Evolutionary conservation across 495 filamentous ascomycete genomes (phyloP).

Genomic region (Aspergillus leporis): DNA sequence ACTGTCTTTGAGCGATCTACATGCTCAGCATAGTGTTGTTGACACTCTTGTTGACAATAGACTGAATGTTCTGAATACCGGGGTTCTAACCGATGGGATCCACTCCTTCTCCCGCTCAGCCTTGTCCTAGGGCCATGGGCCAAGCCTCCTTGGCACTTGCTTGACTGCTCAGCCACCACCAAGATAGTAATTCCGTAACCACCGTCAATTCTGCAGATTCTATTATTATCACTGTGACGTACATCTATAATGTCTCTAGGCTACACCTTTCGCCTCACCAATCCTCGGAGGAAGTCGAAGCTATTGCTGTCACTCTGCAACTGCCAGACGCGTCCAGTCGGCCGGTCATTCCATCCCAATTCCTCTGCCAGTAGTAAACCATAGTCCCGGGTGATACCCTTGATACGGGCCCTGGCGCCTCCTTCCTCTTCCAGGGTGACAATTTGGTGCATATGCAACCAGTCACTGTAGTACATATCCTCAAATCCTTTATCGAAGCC

Average conservation of each 20-base stretch:
- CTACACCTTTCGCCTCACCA: slow-evolving; percentile 75
- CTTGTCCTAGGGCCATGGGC: not conserved
- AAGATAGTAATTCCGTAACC: not conserved
- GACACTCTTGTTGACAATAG: not conserved
- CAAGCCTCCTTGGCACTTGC: slow-evolving; percentile 10
- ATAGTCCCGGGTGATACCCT: slow-evolving; percentile 87
- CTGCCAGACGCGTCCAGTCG: slow-evolving; percentile 76
- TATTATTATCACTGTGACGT: not conserved
- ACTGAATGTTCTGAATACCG: not conserved
- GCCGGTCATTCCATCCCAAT: slow-evolving; percentile 66
- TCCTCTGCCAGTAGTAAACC: slow-evolving; percentile 84
- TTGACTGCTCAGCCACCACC: not conserved
- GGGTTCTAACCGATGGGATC: not conserved
- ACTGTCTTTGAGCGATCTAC: no score
- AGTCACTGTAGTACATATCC: slow-evolving; percentile 76
- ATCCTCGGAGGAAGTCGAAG: slow-evolving; percentile 94
- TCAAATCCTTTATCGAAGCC: slow-evolving; percentile 77
- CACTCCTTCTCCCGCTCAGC: slow-evolving; percentile 1
- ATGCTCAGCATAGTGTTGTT: no score
- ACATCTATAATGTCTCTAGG: not conserved
- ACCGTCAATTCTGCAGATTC: not conserved
- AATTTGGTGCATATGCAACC: slow-evolving; percentile 89
- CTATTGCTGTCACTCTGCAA: slow-evolving; percentile 97
- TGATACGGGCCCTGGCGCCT: slow-evolving; percentile 73
- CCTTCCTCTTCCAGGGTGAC: slow-evolving; percentile 86